Evolutionary conservation across 2,329 filamentous ascomycete species (phyloP).

Genomic region (Daldinia sp.): DNA sequence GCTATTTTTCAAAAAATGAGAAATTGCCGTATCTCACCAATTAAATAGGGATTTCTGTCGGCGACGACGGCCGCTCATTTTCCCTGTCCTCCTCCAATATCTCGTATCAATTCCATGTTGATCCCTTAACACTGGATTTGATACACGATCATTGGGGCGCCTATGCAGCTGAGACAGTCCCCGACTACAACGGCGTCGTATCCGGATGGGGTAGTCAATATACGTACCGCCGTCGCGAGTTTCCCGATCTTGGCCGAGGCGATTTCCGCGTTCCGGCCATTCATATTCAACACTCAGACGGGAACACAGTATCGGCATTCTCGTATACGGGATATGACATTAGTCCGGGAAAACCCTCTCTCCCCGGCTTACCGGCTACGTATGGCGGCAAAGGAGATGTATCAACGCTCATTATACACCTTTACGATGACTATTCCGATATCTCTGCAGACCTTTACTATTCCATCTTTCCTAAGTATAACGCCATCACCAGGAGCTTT

Average conservation of each 20-base stretch:
- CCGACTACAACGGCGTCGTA: conserved; percentile 58
- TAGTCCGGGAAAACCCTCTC: conserved; percentile 65
- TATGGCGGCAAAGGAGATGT: conserved; percentile 68
- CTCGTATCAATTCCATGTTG: conserved; percentile 74
- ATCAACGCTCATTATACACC: conserved; percentile 67
- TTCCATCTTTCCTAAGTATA: conserved; percentile 71
- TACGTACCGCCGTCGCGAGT: conserved; percentile 69
- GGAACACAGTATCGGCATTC: conserved; percentile 70
- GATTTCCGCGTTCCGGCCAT: conserved; percentile 73
- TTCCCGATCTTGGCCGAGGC: conserved; percentile 72
- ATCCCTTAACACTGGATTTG: conserved; percentile 66
- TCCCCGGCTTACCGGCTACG: conserved; percentile 69
- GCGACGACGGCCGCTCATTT: conserved; percentile 46
- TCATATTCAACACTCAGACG: conserved; percentile 68
- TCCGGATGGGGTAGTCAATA: conserved; percentile 67
- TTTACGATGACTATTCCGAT: conserved; percentile 70
- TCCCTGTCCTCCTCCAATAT: conserved; percentile 53
- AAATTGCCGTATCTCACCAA: conserved; percentile 26
- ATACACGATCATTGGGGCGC: conserved; percentile 72
- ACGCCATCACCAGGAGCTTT: conserved; percentile 72
- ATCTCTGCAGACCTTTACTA: conserved; percentile 71
- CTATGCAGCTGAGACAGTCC: conserved; percentile 64
- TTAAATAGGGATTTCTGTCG: conserved; percentile 47
- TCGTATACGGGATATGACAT: conserved; percentile 69
- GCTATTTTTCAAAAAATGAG: neutral